Evolutionary conservation across 2,329 filamentous ascomycete genomes (phyloP).

Genomic region (Aspergillus japonicus): DNA sequence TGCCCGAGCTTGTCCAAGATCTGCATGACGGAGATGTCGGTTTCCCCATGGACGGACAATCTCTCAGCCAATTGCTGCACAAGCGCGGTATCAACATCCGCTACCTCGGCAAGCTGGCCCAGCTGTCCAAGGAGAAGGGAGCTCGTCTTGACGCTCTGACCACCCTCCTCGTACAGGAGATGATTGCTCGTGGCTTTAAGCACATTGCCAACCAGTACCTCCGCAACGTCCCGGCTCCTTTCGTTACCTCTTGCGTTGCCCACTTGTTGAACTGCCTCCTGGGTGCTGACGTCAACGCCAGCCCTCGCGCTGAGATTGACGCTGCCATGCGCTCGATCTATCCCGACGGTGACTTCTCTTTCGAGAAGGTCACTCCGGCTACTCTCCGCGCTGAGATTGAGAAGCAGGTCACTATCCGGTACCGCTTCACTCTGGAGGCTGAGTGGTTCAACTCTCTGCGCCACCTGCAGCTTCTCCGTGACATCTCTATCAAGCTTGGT

Average conservation of each 20-base stretch:
- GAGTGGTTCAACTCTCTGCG: slow-evolving; percentile 68
- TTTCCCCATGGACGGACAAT: slow-evolving; percentile 98
- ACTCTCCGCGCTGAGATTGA: slow-evolving; percentile 68
- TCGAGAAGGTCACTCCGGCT: slow-evolving; percentile 74
- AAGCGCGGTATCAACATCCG: slow-evolving; percentile 96
- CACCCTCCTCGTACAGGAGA: slow-evolving; percentile 80
- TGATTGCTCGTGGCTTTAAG: slow-evolving; percentile 95
- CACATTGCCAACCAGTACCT: slow-evolving; percentile 80
- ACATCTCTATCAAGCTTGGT: slow-evolving; percentile 84
- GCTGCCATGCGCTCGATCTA: slow-evolving; percentile 72
- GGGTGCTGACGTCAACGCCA: slow-evolving; percentile 71
- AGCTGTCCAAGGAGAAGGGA: slow-evolving; percentile 64
- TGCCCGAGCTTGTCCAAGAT: slow-evolving; percentile 83
- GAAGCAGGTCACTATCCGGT: slow-evolving; percentile 69
- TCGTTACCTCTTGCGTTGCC: slow-evolving; percentile 75
- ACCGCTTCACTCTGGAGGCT: slow-evolving; percentile 69
- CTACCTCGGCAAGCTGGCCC: slow-evolving; percentile 84
- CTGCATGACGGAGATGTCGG: slow-evolving; percentile 89
- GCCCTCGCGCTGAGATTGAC: slow-evolving; percentile 76
- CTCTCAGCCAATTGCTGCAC: slow-evolving; percentile 82
- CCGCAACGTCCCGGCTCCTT: slow-evolving; percentile 72
- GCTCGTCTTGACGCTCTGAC: slow-evolving; percentile 74
- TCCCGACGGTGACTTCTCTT: slow-evolving; percentile 76
- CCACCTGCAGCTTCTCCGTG: slow-evolving; percentile 81
- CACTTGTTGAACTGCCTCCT: slow-evolving; percentile 94